phyloP scores from a whole-genome alignment of 805 yeast genomes.

The Kregervanrija fluxuum region DNA sequence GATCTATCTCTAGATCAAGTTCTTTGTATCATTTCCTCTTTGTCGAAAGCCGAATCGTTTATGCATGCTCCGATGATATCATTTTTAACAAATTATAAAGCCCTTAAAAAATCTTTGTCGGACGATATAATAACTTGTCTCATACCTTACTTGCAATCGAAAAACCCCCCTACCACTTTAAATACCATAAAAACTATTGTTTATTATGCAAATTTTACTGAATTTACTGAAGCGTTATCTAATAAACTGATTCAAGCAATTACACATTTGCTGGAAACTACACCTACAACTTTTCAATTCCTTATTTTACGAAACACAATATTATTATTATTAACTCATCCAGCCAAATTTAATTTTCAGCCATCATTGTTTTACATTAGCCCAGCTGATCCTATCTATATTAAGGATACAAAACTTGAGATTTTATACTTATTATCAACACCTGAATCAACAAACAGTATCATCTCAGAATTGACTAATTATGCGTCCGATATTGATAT shows the following conservation, averaged over 20 bases:
- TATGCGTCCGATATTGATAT: constrained; percentile 84
- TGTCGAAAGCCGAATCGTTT: too few relatives aligned
- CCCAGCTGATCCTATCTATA: constrained; percentile 71
- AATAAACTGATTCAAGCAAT: constrained; percentile 62
- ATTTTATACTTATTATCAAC: constrained; percentile 75
- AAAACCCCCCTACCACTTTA: constrained; percentile 72
- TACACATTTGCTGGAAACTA: constrained; percentile 52
- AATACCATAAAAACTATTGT: constrained; percentile 68
- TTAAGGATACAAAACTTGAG: constrained; percentile 86
- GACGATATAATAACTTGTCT: constrained; percentile 47
- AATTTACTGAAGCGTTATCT: constrained; percentile 47
- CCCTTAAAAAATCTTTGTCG: too few relatives aligned
- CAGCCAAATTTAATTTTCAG: too few relatives aligned
- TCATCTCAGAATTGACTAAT: constrained; percentile 70
- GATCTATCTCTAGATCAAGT: neutral
- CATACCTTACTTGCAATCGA: constrained; percentile 70
- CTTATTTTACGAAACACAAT: constrained; percentile 76
- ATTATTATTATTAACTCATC: constrained; percentile 36
- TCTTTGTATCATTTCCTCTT: too few relatives aligned
- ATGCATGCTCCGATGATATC: too few relatives aligned
- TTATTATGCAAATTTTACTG: constrained; percentile 67
- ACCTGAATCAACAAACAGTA: constrained; percentile 48
- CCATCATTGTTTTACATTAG: too few relatives aligned
- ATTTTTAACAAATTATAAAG: too few relatives aligned
- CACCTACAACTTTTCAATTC: constrained; percentile 80